These are phyloP conservation scores for Albifimbria verrucaria DNA, from an alignment of 2,329 filamentous ascomycete genomes.

Conservation along the genomic window DNA sequence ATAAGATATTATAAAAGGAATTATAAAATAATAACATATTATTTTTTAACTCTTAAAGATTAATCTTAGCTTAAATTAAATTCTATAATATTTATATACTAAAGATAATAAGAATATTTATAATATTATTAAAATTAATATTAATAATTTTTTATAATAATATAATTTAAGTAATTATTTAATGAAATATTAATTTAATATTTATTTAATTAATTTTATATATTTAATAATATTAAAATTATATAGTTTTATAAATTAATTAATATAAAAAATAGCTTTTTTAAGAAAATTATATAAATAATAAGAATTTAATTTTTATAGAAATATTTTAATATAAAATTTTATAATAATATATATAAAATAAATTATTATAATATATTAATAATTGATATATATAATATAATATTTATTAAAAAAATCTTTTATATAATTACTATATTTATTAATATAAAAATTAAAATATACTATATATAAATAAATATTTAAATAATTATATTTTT, in stretches of 20 bases:
- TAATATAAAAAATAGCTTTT: not conserved
- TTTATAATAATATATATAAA: not conserved
- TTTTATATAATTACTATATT: not conserved
- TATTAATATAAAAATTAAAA: not conserved
- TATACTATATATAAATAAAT: not conserved
- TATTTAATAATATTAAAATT: not conserved
- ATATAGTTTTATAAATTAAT: not conserved
- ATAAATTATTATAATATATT: not conserved
- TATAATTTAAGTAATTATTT: not conserved
- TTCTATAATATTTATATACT: too few relatives aligned
- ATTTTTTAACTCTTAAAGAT: too few relatives aligned
- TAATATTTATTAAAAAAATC: not conserved
- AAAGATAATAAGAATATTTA: not conserved
- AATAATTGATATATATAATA: not conserved
- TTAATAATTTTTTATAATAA: not conserved
- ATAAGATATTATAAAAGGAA: not conserved
- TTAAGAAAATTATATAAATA: not conserved
- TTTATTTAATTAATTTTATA: not conserved
- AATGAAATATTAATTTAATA: not conserved
- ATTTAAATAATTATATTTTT: not conserved
- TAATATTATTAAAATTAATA: not conserved
- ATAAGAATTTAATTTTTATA: not conserved
- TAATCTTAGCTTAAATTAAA: too few relatives aligned
- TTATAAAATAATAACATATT: not conserved
- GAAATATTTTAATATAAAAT: not conserved